Percentiles rank a stretch among this genome's conserved stretches.
Conservation (phyloP, 768 basidiomycete species). For the Termitomyces titanicus region DNA sequence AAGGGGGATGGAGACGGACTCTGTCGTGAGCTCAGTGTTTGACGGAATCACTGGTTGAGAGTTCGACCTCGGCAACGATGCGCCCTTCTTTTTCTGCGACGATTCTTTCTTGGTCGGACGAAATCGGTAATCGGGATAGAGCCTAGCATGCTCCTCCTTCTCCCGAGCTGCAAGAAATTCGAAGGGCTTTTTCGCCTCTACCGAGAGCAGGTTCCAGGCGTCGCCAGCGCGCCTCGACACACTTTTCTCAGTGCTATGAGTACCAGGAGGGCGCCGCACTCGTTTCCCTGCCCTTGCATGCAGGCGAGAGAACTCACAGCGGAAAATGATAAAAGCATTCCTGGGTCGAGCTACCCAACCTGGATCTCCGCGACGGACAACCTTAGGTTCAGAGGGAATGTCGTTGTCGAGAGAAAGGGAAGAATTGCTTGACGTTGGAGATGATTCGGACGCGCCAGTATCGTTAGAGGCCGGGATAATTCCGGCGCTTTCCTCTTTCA, state of each 20-base stretch:
- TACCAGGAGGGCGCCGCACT: slow-evolving; percentile 30
- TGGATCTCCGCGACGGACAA: slow-evolving; percentile 43
- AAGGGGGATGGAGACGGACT: neutral
- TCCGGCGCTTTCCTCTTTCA: slow-evolving; percentile 17
- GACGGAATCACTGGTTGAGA: slow-evolving; percentile 4
- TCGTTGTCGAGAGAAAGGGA: slow-evolving; percentile 21
- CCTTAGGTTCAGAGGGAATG: slow-evolving; percentile 13
- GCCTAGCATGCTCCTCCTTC: slow-evolving; percentile 50
- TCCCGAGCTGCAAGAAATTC: slow-evolving; percentile 51
- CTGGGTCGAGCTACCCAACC: slow-evolving; percentile 64
- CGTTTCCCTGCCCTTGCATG: slow-evolving; percentile 37
- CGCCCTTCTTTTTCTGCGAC: slow-evolving; percentile 18
- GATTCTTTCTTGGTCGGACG: slow-evolving; percentile 44
- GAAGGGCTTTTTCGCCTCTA: slow-evolving; percentile 46
- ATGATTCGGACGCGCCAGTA: neutral
- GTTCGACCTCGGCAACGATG: slow-evolving; percentile 18
- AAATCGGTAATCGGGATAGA: slow-evolving; percentile 63
- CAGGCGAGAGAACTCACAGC: slow-evolving; percentile 56
- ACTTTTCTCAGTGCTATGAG: slow-evolving; percentile 39
- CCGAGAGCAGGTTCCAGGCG: slow-evolving; percentile 62
- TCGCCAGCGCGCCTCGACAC: slow-evolving; percentile 77
- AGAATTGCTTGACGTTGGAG: slow-evolving; percentile 21
- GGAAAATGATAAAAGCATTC: slow-evolving; percentile 72
- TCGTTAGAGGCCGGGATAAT: neutral
- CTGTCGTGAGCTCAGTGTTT: neutral